These are phyloP conservation scores for Phaffia tasmanica DNA, from an alignment of 768 basidiomycete species.

Conservation along the genomic window DNA sequence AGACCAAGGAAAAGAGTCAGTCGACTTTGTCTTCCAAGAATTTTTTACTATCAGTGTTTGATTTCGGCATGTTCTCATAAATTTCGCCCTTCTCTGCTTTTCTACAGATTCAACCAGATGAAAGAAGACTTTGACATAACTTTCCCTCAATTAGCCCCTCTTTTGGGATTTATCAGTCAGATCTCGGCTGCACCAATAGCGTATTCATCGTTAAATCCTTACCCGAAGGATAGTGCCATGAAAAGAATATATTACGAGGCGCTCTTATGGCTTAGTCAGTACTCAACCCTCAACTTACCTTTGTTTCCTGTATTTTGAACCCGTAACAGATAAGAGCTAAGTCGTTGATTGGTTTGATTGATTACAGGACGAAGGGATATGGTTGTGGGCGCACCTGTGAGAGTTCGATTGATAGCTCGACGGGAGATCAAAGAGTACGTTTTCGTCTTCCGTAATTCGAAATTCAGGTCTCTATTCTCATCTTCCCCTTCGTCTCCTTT, in stretches of 20 bases:
- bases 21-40: neutral
- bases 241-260: slow-evolving; percentile 57
- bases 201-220: slow-evolving; percentile 50
- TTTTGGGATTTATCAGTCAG: slow-evolving; percentile 60
- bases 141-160: slow-evolving; percentile 58
- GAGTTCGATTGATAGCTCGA: slow-evolving; percentile 71
- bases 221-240: slow-evolving; percentile 46
- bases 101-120: slow-evolving; percentile 47
- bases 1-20: slow-evolving; percentile 18
- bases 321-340: no score
- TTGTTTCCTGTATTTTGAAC: no score
- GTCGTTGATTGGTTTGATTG: no score
- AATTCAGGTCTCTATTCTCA: no score
- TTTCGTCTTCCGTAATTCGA: no score
- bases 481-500: no score
- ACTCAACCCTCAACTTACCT: slow-evolving; percentile 28
- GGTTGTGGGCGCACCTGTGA: slow-evolving; percentile 70
- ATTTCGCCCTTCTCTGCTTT: slow-evolving; percentile 14
- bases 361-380: slow-evolving; percentile 44
- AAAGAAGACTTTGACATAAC: slow-evolving; percentile 51
- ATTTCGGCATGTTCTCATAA: slow-evolving; percentile 26
- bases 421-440: slow-evolving; percentile 54
- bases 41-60: slow-evolving; percentile 23
- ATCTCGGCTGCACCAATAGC: slow-evolving; percentile 72
- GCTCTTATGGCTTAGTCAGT: slow-evolving; percentile 80